Conservation (phyloP, 2,329 filamentous ascomycete species). For the Simplicillium aogashimaense region DNA sequence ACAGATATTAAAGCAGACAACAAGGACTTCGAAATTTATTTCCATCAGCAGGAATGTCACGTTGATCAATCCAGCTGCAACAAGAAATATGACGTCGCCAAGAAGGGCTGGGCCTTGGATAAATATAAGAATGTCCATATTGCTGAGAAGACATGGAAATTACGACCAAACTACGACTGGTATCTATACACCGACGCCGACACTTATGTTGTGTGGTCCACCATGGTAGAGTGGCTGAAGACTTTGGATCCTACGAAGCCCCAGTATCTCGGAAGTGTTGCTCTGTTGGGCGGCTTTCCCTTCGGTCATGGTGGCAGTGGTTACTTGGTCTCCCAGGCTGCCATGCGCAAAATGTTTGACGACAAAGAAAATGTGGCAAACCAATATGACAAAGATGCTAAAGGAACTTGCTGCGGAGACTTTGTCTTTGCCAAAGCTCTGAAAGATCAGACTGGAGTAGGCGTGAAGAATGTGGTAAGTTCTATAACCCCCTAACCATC, state of each 20-base stretch:
- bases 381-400: constrained; percentile 31
- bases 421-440: constrained; percentile 36
- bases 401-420: constrained; percentile 40
- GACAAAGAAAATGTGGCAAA: constrained; percentile 32
- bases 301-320: constrained; percentile 50
- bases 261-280: constrained; percentile 40
- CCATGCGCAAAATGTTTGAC: constrained; percentile 36
- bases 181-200: constrained; percentile 51
- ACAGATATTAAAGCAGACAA: constrained; percentile 31
- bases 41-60: constrained; percentile 32
- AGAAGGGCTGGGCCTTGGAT: constrained; percentile 42
- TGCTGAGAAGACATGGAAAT: constrained; percentile 40
- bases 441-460: constrained; percentile 29
- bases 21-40: constrained; percentile 40
- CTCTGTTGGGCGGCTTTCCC: constrained; percentile 26
- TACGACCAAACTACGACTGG: constrained; percentile 44
- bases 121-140: constrained; percentile 56
- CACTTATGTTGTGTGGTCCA: constrained; percentile 46
- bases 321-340: constrained; percentile 39
- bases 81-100: constrained; percentile 14
- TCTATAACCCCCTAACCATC: no score
- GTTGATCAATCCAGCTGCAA: constrained; percentile 34
- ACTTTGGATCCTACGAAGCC: constrained; percentile 30
- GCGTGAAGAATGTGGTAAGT: constrained; percentile 31
- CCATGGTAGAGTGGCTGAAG: constrained; percentile 37